Conservation (phyloP, 768 basidiomycete species). For the Xanthoconium stramineum region DNA sequence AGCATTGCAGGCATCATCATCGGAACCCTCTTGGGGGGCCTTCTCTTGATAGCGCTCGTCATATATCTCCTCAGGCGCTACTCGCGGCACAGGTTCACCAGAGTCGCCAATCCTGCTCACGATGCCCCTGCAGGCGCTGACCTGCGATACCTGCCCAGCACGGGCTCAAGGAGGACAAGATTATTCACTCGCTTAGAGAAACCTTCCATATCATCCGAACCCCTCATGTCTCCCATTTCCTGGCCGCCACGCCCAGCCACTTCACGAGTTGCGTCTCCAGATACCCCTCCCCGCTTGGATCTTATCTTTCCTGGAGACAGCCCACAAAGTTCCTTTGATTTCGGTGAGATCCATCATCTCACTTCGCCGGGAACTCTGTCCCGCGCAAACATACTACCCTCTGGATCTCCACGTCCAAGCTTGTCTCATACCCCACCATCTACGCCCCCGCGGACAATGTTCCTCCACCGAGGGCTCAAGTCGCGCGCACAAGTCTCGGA, state of each 20-base stretch:
- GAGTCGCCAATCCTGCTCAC: slow-evolving; percentile 13
- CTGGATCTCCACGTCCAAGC: neutral
- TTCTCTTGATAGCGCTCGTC: slow-evolving; percentile 10
- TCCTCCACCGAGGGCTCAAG: slow-evolving; percentile 21
- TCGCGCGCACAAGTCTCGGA: slow-evolving; percentile 20
- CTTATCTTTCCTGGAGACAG: slow-evolving; percentile 4
- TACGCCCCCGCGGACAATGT: neutral
- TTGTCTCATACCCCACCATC: neutral
- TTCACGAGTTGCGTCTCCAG: neutral
- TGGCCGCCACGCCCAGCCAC: slow-evolving; percentile 6
- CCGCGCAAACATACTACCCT: neutral
- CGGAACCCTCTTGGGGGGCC: slow-evolving; percentile 13
- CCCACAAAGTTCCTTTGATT: neutral
- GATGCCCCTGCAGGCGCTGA: neutral
- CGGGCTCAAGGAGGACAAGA: neutral
- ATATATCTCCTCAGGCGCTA: slow-evolving; percentile 13
- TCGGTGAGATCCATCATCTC: slow-evolving; percentile 3
- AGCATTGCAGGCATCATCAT: slow-evolving; percentile 22
- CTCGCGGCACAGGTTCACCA: slow-evolving; percentile 10
- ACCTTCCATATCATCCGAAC: slow-evolving; percentile 21
- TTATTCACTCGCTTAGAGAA: slow-evolving; percentile 1
- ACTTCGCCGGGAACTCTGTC: neutral
- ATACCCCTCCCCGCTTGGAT: neutral
- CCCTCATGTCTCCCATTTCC: slow-evolving; percentile 17
- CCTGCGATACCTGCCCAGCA: neutral